Base-by-base conservation (phyloP, 2,329 filamentous ascomycete genomes). In the Calonectria naviculata region DNA sequence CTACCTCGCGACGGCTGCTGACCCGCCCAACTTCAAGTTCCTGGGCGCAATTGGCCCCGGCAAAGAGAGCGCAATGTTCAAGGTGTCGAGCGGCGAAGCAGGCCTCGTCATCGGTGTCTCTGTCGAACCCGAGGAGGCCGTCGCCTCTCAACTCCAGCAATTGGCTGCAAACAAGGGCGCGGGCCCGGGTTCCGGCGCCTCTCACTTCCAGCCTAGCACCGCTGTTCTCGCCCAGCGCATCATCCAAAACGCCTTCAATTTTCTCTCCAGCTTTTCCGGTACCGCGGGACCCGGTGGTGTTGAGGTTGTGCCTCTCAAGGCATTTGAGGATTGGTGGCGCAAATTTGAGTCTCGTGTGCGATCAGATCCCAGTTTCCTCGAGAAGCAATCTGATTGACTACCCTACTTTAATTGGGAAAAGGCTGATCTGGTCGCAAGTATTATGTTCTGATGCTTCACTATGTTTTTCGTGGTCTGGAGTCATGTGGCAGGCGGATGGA, bases 231-330 rank as follows among this genome's bases (percentile, higher is more conserved):
- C 97, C 34, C 95, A 98, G 84, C 88, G 94, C 74, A 98, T 99
- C 77, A 98, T 99, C 78, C 93, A 94, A 78, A 98, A 98, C 83
- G 97, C 96, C 17, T 99, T 98, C 83, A 98, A 99, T 84, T 98
- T 98, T 82, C 87, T 99, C 68, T 92, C 96, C 4, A 93, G 95
- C 78, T 98, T 97, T 86, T 94, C 93, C 71, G 90, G 91, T 42
- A 88, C 89, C 68, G 86, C 87, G 2, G 88, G 87, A 3, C 85
- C 86, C 29, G 88, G 86, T 2, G 93, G 93, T 0, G 90, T 93
- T 54, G 96, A 98, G 81, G 93, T 97, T 15, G 94, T 99, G 28
- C 95, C 97, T n/a, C 84, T 99, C 74, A 97, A 94, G 84, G 94
- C 94, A 6, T 99, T 99, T 82, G 93, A 97, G 84, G 95, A 97